phyloP scores from a whole-genome alignment of 2,329 filamentous ascomycete species.

The Venturia carpophila region DNA sequence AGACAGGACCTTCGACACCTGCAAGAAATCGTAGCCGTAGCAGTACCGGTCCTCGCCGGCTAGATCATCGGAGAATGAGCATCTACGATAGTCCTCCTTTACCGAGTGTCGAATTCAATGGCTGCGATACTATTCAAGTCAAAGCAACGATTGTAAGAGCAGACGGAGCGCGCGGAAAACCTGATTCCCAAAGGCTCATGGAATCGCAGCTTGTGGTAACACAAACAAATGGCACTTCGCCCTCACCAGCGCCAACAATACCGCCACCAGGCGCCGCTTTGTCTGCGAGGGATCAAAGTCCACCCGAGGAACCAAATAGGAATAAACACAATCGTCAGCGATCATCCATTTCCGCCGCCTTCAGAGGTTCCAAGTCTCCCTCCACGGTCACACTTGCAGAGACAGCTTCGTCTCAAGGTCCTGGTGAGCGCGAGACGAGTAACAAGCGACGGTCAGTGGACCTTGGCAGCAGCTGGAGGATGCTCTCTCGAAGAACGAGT shows the following conservation, averaged over 20 bases:
- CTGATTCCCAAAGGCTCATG: background rate
- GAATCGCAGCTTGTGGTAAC: conserved; percentile 7
- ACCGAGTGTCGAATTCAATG: background rate
- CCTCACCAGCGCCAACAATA: background rate
- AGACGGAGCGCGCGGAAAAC: conserved; percentile 6
- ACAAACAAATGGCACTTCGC: background rate
- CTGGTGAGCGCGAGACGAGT: background rate
- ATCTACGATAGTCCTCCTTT: conserved; percentile 1
- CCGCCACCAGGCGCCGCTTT: background rate
- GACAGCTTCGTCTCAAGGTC: background rate
- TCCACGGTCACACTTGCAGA: conserved; percentile 6
- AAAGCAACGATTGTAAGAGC: conserved; percentile 18
- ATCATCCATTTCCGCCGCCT: conserved; percentile 12
- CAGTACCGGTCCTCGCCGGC: background rate
- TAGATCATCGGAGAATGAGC: conserved; percentile 10
- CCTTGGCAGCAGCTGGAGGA: background rate
- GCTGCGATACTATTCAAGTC: conserved; percentile 14
- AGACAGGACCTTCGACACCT: conserved; percentile 3
- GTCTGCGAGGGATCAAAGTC: background rate
- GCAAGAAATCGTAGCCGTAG: conserved; percentile 5
- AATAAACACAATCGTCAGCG: background rate
- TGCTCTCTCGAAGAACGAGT: background rate
- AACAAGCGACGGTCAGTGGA: conserved; percentile 5
- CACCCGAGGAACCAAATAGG: background rate
- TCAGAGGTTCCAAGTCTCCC: background rate